Conservation (phyloP, 169 alveolate genomes). For the Plasmodium ovale region DNA sequence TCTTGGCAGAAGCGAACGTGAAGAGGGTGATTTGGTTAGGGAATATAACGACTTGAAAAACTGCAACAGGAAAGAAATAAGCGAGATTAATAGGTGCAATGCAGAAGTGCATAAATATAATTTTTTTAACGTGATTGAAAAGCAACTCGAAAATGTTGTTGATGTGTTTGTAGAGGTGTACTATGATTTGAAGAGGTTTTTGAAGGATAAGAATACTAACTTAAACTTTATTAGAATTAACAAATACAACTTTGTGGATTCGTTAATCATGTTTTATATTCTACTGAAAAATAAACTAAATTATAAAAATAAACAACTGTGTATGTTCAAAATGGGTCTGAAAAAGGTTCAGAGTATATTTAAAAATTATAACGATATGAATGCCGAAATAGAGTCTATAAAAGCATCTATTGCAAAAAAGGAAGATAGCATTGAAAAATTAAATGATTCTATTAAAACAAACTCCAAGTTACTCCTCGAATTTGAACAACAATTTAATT, state of each 20-base stretch:
- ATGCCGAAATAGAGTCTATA: constrained; percentile 41
- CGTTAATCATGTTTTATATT: constrained; percentile 57
- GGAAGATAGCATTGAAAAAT: constrained; percentile 4
- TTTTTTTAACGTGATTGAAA: constrained; percentile 29
- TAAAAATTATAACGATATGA: constrained; percentile 52
- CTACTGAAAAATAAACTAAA: constrained; percentile 67
- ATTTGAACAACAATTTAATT: constrained; percentile 23
- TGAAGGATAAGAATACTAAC: constrained; percentile 11
- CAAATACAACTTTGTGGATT: constrained; percentile 42
- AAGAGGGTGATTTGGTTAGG: background rate
- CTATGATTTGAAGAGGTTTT: constrained; percentile 36
- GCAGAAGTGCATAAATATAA: constrained; percentile 31
- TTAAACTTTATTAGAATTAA: constrained; percentile 34
- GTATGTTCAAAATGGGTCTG: constrained; percentile 70
- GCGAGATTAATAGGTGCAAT: background rate
- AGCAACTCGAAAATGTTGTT: constrained; percentile 41
- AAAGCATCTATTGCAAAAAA: background rate
- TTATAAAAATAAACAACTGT: constrained; percentile 63
- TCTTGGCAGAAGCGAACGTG: too few species aligned
- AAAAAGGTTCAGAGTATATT: constrained; percentile 43
- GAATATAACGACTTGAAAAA: background rate
- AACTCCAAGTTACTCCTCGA: constrained; percentile 13
- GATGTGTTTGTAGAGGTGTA: constrained; percentile 54
- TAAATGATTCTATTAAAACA: constrained; percentile 23
- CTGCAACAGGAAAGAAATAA: constrained; percentile 1